Base-by-base conservation (phyloP, 1,284 basidiomycete species). In the Sporisorium sorghi region DNA sequence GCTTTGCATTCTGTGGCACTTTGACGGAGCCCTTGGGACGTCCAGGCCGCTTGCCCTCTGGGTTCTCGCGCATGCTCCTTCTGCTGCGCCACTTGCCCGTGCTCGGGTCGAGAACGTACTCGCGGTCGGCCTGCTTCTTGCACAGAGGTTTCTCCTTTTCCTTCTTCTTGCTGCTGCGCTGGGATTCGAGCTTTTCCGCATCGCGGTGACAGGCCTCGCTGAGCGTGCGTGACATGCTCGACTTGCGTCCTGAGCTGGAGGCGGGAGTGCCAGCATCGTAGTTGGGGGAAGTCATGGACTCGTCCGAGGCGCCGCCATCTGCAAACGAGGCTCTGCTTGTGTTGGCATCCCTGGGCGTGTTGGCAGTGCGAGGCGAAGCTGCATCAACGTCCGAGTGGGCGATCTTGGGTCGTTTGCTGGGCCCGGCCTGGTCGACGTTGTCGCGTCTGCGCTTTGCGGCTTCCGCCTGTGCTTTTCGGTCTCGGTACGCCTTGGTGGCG, bases 21-120 rank as follows among this genome's bases (percentile, higher is more conserved):
- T 64, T 70, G 58, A 66, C 64, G 2, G 60, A 66, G 19, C 77
- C 77, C 43, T 72, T 69, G 9, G 77, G 77, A 15, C 77, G 58
- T 24, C 77, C 77, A 12, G 75, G 62, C 39, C 54, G 51, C 54
- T 66, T 69, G 14, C 73, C 73, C 39, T 54, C 35, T 0, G 77
- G 77, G 26, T 79, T 79, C 52, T 79, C 77, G 24, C 63, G 50
- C 59, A 79, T 73, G 47, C 76, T 78, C 26, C 77, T 62, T 23
- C 66, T 66, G 26, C 68, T 78, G n/a, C 77, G 58, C 64, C 64
- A 73, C 28, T 74, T 64, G 50, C 77, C 77, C 12, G 65, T 68
- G 58, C 51, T 65, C 6, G 66, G 64, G 33, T 73, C 71, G 28
- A 68, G 54, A 14, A 73, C 65, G 14, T 68, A 61, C n/a, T 73